Base-by-base conservation (phyloP, 2,329 filamentous ascomycete species). In the Paraphaeosphaeria sporulosa region DNA sequence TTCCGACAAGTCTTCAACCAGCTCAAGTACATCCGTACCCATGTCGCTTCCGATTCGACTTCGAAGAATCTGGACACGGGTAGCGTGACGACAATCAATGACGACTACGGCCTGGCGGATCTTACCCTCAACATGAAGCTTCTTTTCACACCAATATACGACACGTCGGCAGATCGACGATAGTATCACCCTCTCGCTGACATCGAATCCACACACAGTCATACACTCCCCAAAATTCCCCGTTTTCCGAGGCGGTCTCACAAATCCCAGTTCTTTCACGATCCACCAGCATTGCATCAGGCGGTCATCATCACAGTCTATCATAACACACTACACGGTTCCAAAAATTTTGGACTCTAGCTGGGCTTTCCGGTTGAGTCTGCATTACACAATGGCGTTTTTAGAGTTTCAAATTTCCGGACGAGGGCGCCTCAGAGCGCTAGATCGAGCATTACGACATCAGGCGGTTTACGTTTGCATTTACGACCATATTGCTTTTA, bases 61-160 rank as follows among this genome's bases (percentile, higher is more conserved):
- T 83, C 85, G 49, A 84, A 87, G 65, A 89, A 89, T 25, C 87
- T 90, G 68, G 87, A 90, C 66, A 79, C 89, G 59, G 89, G 89
- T 64, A 90, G 88, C 34, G 84, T 92, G 30, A 87, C 85, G 64
- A 86, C 89, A 57, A 89, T 92, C 63, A 87, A 90, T 71, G 86
- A 88, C 64, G 83, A 86, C 59, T 92, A 89, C 71, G 89, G 87
- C 7, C 80, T 86, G 43, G 81, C 82, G 64, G 85, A 90, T 72
- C 81, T 90, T 66, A 90, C 87, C 8, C 81, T 92, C 62, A 86
- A 92, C 76, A 90, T 92, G 89, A 87, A 87, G 71, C 83, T 88
- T 68, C 81, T 93, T 53, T 92, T 92, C 75, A 87, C 84, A 70
- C 89, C 89, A 17, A 81, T 82, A 72, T 43, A 36, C 27, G 52